phyloP scores from a whole-genome alignment of 345 rosid genomes.

The Eucalyptus erythrocorys region DNA sequence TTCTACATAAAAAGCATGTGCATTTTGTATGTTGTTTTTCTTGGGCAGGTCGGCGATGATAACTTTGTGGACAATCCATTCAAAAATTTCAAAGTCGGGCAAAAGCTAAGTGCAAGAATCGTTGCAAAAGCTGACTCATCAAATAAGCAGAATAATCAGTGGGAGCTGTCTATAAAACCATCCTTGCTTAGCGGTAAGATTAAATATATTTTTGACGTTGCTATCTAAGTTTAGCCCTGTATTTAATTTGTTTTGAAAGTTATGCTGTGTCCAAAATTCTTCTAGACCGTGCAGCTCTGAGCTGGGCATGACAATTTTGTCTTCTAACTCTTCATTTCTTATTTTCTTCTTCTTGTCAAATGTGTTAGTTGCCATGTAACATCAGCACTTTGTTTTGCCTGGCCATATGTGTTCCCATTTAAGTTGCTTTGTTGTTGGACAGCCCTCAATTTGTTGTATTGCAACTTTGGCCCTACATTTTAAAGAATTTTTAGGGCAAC shows the following conservation, averaged over 20 bases:
- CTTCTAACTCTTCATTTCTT: background rate
- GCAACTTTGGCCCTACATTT: background rate
- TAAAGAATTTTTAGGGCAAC: background rate
- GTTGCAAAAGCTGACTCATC: conserved; percentile 41
- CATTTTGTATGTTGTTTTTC: conserved; percentile 1
- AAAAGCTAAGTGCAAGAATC: conserved; percentile 71
- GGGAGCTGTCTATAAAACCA: conserved; percentile 89
- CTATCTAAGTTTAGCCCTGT: background rate
- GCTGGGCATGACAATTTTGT: background rate
- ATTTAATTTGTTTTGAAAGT: background rate
- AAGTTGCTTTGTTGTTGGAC: background rate
- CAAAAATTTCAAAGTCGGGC: conserved; percentile 64
- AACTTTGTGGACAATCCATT: conserved; percentile 45
- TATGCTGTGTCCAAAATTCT: background rate
- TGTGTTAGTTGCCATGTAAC: background rate
- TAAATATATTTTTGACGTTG: background rate
- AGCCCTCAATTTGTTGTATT: background rate
- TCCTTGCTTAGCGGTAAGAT: conserved; percentile 44
- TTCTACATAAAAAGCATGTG: background rate
- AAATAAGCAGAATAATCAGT: conserved; percentile 31
- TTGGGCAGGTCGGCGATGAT: conserved; percentile 46
- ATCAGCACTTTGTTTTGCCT: background rate
- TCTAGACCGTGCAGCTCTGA: background rate
- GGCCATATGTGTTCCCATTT: background rate
- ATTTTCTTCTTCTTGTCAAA: background rate